Evolutionary conservation across 2,329 filamentous ascomycete species (phyloP).

Genomic region (Ceratocystis harringtonii): DNA sequence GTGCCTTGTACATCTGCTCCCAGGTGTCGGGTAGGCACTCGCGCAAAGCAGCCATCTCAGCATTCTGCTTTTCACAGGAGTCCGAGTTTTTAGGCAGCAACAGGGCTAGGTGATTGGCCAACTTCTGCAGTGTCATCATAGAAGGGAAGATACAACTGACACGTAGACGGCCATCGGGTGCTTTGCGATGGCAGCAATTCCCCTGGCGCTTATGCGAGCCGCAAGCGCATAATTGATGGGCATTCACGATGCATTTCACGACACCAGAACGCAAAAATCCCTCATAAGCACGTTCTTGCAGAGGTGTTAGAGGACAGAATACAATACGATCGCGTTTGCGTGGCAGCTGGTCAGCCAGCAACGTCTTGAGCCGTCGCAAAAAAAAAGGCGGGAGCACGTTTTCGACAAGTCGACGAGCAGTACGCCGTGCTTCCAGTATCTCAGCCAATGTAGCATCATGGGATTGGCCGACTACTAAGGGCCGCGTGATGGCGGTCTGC

Average conservation of each 20-base stretch:
- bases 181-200: conserved; percentile 56
- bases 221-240: conserved; percentile 55
- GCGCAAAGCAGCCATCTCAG: conserved; percentile 54
- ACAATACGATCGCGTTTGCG: conserved; percentile 91
- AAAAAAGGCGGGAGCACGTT: conserved; percentile 86
- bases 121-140: conserved; percentile 68
- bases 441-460: conserved; percentile 79
- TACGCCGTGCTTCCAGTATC: conserved; percentile 64
- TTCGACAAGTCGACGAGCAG: conserved; percentile 68
- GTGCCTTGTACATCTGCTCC: conserved; percentile 51
- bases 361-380: conserved; percentile 75
- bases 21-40: conserved; percentile 63
- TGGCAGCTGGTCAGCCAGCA: conserved; percentile 83
- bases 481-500: conserved; percentile 62
- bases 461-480: conserved; percentile 74
- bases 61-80: conserved; percentile 55
- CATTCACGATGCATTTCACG: conserved; percentile 52
- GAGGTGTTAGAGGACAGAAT: conserved; percentile 77
- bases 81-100: conserved; percentile 57
- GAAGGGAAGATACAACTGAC: conserved; percentile 68
- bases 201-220: conserved; percentile 52
- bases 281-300: conserved; percentile 70
- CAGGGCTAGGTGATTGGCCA: conserved; percentile 84
- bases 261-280: conserved; percentile 46
- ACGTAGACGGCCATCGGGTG: conserved; percentile 50